Conservation (phyloP, 805 yeast genomes). For the Saturnispora saitoi region DNA sequence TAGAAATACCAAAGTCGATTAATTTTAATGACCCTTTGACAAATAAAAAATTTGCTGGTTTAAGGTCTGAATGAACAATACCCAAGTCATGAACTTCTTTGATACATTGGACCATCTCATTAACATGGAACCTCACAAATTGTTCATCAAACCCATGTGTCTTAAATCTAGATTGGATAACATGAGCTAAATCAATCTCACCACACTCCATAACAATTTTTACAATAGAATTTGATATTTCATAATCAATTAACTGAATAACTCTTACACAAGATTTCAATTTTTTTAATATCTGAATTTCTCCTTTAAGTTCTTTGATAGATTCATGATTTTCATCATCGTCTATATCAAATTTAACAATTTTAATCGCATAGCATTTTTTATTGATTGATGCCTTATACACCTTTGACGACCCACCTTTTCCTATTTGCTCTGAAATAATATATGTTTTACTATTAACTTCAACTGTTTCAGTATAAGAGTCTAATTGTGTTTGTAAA, state of each 20-base stretch:
- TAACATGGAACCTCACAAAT: slow-evolving; percentile 71
- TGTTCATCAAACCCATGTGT: slow-evolving; percentile 53
- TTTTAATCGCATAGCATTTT: slow-evolving; percentile 59
- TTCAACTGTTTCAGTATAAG: slow-evolving; percentile 14
- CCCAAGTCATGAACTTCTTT: slow-evolving; percentile 81
- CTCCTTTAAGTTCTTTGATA: slow-evolving; percentile 78
- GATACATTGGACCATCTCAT: slow-evolving; percentile 75
- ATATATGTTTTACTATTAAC: slow-evolving; percentile 63
- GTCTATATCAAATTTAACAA: slow-evolving; percentile 55
- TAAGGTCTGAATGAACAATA: slow-evolving; percentile 48
- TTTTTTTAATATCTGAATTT: slow-evolving; percentile 63
- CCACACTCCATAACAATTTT: slow-evolving; percentile 91
- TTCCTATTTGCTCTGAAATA: slow-evolving; percentile 69
- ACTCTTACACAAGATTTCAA: slow-evolving; percentile 60
- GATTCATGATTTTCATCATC: slow-evolving; percentile 47
- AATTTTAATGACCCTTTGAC: slow-evolving; percentile 80
- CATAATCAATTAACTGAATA: slow-evolving; percentile 67
- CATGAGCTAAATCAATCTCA: slow-evolving; percentile 80
- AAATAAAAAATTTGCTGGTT: slow-evolving; percentile 64
- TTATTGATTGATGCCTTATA: slow-evolving; percentile 45
- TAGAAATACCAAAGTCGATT: slow-evolving; percentile 94
- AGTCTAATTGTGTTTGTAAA: background rate
- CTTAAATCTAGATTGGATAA: slow-evolving; percentile 44
- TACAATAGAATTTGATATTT: slow-evolving; percentile 55
- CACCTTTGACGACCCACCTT: slow-evolving; percentile 90